Conservation (phyloP, 2,329 filamentous ascomycete genomes). For the Epichloe gansuensis region DNA sequence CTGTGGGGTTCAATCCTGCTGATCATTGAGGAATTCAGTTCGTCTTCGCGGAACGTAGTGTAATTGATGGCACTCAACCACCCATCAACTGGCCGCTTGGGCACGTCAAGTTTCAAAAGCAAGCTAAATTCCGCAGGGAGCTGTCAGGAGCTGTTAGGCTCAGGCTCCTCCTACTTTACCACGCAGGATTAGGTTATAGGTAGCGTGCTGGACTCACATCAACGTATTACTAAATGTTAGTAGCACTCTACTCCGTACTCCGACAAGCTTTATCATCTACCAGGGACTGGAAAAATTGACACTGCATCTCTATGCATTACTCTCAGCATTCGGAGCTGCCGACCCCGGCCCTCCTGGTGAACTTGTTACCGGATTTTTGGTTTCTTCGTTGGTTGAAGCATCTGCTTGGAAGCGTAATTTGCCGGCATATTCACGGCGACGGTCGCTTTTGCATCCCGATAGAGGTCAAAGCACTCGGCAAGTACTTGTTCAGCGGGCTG, state of each 20-base stretch:
- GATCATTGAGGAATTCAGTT: not conserved
- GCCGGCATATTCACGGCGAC: constrained; percentile 36
- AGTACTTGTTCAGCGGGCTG: constrained; percentile 34
- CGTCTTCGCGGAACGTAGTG: too few relatives aligned
- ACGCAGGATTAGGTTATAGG: not conserved
- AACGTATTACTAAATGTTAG: not conserved
- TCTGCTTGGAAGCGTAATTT: constrained; percentile 22
- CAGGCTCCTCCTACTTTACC: not conserved
- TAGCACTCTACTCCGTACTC: too few relatives aligned
- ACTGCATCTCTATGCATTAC: not conserved
- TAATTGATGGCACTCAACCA: too few relatives aligned
- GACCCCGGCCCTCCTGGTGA: not conserved
- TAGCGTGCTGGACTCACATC: not conserved
- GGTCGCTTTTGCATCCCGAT: constrained; percentile 32
- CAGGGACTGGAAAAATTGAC: too few relatives aligned
- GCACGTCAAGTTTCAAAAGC: too few relatives aligned
- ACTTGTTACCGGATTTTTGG: not conserved
- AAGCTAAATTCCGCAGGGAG: not conserved
- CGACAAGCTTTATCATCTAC: too few relatives aligned
- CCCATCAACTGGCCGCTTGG: too few relatives aligned
- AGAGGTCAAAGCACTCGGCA: constrained; percentile 34
- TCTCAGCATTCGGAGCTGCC: not conserved
- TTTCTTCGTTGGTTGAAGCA: constrained; percentile 6
- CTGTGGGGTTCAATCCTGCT: not conserved
- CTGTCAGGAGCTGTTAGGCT: not conserved